Percentiles rank a stretch among this genome's conserved stretches.
Evolutionary conservation across 2,329 filamentous ascomycete species (phyloP).

Genomic region (Colletotrichum limetticola): DNA sequence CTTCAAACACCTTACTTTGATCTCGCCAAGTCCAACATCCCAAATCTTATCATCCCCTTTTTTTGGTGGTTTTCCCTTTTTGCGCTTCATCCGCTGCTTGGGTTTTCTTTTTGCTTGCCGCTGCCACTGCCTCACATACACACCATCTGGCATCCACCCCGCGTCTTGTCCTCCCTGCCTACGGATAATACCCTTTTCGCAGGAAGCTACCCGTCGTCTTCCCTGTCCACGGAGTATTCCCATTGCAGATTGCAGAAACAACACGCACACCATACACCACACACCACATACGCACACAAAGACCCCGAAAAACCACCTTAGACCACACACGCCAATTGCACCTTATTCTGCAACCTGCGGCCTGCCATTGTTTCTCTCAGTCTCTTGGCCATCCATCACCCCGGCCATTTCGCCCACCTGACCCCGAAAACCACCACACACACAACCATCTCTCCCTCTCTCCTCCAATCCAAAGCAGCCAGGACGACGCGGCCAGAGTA

Average conservation of each 20-base stretch:
- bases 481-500: constrained; percentile 1
- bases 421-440: not conserved
- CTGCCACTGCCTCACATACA: constrained; percentile 1
- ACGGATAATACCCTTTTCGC: not conserved
- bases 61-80: not conserved
- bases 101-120: not conserved
- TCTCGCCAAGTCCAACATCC: constrained; percentile 24
- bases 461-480: not conserved
- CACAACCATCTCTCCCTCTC: not conserved
- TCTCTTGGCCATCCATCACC: not conserved
- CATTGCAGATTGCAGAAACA: constrained; percentile 2
- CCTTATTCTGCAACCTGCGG: not conserved
- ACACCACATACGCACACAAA: constrained; percentile 20
- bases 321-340: constrained; percentile 28
- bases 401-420: constrained; percentile 17
- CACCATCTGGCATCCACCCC: not conserved
- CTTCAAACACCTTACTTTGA: constrained; percentile 16
- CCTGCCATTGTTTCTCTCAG: constrained; percentile 3
- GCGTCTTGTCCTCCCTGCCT: not conserved
- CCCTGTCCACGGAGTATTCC: constrained; percentile 4
- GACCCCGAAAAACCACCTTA: constrained; percentile 31
- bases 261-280: not conserved
- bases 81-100: not conserved
- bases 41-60: constrained; percentile 8
- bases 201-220: not conserved